A percentile compares a stretch with the other conserved stretches of the same genome.
phyloP scores from a whole-genome alignment of 2,329 filamentous ascomycete species.

The Aspergillus caelatus region DNA sequence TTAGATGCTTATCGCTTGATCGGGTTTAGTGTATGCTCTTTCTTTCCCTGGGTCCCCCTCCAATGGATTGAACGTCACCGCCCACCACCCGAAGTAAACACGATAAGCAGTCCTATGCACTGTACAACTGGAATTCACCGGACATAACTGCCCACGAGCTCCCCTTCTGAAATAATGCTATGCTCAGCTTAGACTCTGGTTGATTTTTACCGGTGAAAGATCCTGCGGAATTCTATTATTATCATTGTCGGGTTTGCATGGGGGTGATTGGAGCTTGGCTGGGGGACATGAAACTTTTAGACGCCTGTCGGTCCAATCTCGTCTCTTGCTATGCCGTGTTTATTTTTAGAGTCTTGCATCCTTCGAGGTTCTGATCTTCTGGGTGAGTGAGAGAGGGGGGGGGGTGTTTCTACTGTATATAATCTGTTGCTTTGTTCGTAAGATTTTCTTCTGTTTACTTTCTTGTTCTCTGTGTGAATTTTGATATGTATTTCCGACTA shows the following conservation, averaged over 20 bases:
- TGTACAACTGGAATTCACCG: not conserved
- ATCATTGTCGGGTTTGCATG: not conserved
- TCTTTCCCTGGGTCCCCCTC: not conserved
- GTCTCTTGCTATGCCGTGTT: conserved; percentile 3
- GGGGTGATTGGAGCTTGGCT: conserved; percentile 1
- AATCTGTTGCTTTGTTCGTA: not conserved
- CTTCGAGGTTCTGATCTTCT: not conserved
- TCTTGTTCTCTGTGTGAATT: too few relatives aligned
- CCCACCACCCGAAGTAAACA: too few relatives aligned
- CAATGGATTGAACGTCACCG: too few relatives aligned
- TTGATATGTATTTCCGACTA: not conserved
- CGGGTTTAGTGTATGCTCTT: not conserved
- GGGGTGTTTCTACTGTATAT: conserved; percentile 1
- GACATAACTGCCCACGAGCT: not conserved
- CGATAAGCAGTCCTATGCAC: too few relatives aligned
- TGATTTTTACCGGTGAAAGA: not conserved
- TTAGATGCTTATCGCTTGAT: not conserved
- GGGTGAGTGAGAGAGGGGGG: not conserved
- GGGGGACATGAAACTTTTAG: conserved; percentile 1
- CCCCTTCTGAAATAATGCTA: not conserved
- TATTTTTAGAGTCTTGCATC: conserved; percentile 12
- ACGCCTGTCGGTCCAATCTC: not conserved
- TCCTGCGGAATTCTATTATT: not conserved
- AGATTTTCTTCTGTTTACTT: too few relatives aligned
- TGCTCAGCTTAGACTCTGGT: not conserved